phyloP scores from a whole-genome alignment of 352 stramenopile species.

The Sclerospora graminicola region DNA sequence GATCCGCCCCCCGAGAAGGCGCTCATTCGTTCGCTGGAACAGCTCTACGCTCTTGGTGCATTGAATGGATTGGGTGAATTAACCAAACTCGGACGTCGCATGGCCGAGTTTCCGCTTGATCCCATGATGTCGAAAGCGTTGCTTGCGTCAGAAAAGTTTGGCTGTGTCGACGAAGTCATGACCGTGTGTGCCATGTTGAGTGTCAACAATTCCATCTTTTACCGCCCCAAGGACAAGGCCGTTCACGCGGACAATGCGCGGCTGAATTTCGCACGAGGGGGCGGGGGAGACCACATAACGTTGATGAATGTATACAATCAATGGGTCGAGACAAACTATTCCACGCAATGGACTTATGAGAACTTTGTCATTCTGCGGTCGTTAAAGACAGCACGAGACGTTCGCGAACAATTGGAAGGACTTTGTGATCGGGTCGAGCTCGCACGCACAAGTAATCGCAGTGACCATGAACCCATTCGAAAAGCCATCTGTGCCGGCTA shows the following conservation, averaged over 20 bases:
- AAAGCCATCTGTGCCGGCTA: slow-evolving; percentile 98
- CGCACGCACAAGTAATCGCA: slow-evolving; percentile 73
- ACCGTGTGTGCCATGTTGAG: slow-evolving; percentile 98
- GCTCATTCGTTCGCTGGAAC: slow-evolving; percentile 96
- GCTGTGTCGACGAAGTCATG: slow-evolving; percentile 90
- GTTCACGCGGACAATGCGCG: slow-evolving; percentile 98
- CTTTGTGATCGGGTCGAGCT: slow-evolving; percentile 99
- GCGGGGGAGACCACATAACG: slow-evolving; percentile 95
- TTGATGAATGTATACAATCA: slow-evolving; percentile 97
- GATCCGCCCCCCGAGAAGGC: slow-evolving; percentile 97
- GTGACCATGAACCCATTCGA: slow-evolving; percentile 89
- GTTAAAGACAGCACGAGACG: slow-evolving; percentile 96
- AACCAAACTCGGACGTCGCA: slow-evolving; percentile 91
- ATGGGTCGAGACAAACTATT: slow-evolving; percentile 98
- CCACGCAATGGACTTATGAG: slow-evolving; percentile 92
- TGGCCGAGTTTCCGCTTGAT: slow-evolving; percentile 94
- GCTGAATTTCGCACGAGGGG: slow-evolving; percentile 95
- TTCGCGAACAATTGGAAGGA: slow-evolving; percentile 97
- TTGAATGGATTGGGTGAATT: slow-evolving; percentile 98
- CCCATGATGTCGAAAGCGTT: slow-evolving; percentile 93
- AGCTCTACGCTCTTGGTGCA: slow-evolving; percentile 98
- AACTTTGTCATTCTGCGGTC: slow-evolving; percentile 96
- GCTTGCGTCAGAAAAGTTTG: slow-evolving; percentile 87
- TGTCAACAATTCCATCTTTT: slow-evolving; percentile 98
- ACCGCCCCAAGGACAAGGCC: slow-evolving; percentile 97